phyloP scores from a whole-genome alignment of 2,329 filamentous ascomycete species.

The Colletotrichum sp. region DNA sequence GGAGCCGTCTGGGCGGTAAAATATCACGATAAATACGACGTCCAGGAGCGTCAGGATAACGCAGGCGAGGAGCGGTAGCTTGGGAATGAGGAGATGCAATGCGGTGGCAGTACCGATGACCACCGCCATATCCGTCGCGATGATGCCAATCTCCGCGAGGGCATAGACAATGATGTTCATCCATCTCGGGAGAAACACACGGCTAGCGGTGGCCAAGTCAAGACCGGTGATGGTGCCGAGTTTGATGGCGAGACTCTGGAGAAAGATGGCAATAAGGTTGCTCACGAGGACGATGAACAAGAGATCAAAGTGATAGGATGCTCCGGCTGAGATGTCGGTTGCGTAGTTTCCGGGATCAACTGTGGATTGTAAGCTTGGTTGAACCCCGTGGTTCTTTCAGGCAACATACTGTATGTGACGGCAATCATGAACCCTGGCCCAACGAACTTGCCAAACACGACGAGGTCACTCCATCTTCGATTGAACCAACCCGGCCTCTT shows the following conservation, averaged over 20 bases:
- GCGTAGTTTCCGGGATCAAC: conserved; percentile 72
- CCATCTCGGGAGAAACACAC: conserved; percentile 69
- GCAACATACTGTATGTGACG: conserved; percentile 57
- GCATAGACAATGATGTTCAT: conserved; percentile 65
- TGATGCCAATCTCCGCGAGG: conserved; percentile 70
- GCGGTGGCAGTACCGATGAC: conserved; percentile 76
- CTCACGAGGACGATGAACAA: conserved; percentile 73
- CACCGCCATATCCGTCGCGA: conserved; percentile 75
- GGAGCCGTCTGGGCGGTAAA: conserved; percentile 64
- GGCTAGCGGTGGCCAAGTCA: conserved; percentile 71
- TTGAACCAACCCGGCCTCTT: background rate
- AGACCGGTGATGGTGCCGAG: conserved; percentile 72
- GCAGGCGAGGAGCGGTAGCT: conserved; percentile 69
- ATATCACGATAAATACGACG: conserved; percentile 70
- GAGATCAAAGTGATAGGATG: conserved; percentile 67
- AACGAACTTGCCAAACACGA: conserved; percentile 42
- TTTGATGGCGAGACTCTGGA: conserved; percentile 73
- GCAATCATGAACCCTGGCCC: conserved; percentile 72
- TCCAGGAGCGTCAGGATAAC: conserved; percentile 72
- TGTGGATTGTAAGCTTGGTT: conserved; percentile 23
- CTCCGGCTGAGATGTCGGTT: conserved; percentile 72
- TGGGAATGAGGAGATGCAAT: conserved; percentile 67
- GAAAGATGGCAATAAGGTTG: conserved; percentile 74
- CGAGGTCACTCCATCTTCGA: background rate
- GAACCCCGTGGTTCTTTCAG: background rate